Percentiles rank a stretch among this genome's conserved stretches.
Conservation (phyloP, 257 asterid genomes). For the Nicotiana attenuata region DNA sequence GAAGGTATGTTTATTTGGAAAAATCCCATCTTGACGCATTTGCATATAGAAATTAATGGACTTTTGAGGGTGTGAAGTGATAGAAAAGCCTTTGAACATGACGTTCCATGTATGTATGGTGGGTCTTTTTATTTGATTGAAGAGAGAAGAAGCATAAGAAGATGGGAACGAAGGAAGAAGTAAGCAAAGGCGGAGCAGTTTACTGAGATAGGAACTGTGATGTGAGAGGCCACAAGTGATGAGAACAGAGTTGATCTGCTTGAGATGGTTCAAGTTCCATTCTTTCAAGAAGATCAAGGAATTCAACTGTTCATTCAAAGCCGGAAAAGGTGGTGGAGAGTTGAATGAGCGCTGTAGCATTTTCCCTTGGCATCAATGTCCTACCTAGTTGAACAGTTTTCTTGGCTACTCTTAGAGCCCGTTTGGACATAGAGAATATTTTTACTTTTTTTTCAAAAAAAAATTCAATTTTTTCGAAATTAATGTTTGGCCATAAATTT, state of each 20-base stretch:
- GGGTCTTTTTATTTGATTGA: conserved; percentile 7
- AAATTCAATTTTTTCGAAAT: no score
- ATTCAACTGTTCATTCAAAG: conserved; percentile 3
- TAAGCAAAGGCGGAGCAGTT: conserved; percentile 10
- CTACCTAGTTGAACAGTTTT: not conserved
- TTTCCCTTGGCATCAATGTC: not conserved
- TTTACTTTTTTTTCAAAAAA: no score
- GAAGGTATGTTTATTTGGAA: conserved; percentile 53
- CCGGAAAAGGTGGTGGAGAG: not conserved
- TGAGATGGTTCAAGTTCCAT: conserved; percentile 14
- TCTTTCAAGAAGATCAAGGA: not conserved
- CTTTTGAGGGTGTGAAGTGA: conserved; percentile 20
- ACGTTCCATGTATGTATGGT: conserved; percentile 32
- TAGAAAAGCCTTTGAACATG: conserved; percentile 32
- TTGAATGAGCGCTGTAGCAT: not conserved
- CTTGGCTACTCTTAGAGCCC: not conserved
- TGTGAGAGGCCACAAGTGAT: conserved; percentile 13
- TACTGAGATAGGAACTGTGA: conserved; percentile 1
- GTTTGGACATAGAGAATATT: no score
- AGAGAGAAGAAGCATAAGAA: conserved; percentile 14
- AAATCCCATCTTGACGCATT: conserved; percentile 34
- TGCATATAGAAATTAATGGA: conserved; percentile 24
- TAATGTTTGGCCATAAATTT: no score
- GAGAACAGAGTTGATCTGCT: conserved; percentile 10
- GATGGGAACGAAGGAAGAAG: conserved; percentile 17